These are phyloP conservation scores for Paecilomyces fulvus DNA, from an alignment of 2,329 filamentous ascomycete species.

Conservation along the genomic window DNA sequence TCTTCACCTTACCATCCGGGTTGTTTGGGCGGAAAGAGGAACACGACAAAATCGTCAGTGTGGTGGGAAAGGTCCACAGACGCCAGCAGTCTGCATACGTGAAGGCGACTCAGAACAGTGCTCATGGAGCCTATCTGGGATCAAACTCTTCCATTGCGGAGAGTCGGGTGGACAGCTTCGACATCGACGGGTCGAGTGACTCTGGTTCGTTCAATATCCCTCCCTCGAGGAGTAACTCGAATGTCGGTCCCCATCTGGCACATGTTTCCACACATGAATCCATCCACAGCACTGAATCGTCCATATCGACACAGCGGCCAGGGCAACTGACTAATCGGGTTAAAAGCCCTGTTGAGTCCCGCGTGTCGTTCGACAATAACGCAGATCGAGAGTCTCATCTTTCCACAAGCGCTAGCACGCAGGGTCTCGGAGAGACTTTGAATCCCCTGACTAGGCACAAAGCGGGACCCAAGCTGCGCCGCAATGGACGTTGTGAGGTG, in stretches of 20 bases:
- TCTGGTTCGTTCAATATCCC: constrained; percentile 39
- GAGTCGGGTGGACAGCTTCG: constrained; percentile 38
- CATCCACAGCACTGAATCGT: constrained; percentile 25
- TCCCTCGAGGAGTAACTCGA: constrained; percentile 30
- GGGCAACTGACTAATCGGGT: constrained; percentile 17
- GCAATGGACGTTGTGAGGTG: constrained; percentile 51
- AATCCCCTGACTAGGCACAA: constrained; percentile 29
- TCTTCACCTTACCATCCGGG: constrained; percentile 73
- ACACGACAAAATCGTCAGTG: constrained; percentile 57
- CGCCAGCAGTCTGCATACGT: constrained; percentile 44
- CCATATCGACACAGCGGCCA: constrained; percentile 23
- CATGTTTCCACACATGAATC: constrained; percentile 28
- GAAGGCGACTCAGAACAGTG: constrained; percentile 21
- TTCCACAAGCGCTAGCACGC: constrained; percentile 20
- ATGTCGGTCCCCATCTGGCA: constrained; percentile 20
- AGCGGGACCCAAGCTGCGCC: constrained; percentile 41
- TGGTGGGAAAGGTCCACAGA: constrained; percentile 69
- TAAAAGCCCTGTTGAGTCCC: constrained; percentile 31
- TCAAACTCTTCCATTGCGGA: constrained; percentile 48
- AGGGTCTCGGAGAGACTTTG: constrained; percentile 23
- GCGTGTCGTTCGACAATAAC: constrained; percentile 22
- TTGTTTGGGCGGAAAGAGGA: constrained; percentile 76
- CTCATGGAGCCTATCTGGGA: constrained; percentile 41
- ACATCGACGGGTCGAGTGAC: constrained; percentile 48
- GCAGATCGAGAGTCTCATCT: constrained; percentile 31